phyloP scores from a whole-genome alignment of 345 rosid genomes.

The Stellera chamaejasme region DNA sequence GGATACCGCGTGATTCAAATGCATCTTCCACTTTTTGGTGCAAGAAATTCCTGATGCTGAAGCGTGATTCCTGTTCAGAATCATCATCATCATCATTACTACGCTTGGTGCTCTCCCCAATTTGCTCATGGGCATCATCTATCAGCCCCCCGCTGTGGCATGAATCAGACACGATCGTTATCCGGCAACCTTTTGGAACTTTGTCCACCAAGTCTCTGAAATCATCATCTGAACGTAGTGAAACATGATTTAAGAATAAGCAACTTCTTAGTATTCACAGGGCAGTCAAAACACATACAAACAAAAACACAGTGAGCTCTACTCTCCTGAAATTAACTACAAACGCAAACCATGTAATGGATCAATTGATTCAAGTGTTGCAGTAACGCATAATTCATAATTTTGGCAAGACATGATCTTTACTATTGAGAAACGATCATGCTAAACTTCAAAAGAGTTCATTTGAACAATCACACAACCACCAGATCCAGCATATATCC shows the following conservation, averaged over 20 bases:
- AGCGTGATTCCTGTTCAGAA: slow-evolving; percentile 26
- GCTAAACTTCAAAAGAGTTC: too few relatives aligned
- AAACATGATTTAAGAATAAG: background rate
- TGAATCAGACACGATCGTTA: slow-evolving; percentile 85
- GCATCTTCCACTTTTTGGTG: slow-evolving; percentile 38
- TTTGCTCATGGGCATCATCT: slow-evolving; percentile 89
- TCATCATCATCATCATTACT: background rate
- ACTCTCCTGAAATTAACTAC: too few relatives aligned
- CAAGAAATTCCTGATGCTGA: slow-evolving; percentile 44
- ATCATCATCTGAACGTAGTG: slow-evolving; percentile 62
- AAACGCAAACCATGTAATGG: too few relatives aligned
- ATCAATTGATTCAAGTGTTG: too few relatives aligned
- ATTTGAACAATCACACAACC: too few relatives aligned
- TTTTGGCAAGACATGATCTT: too few relatives aligned
- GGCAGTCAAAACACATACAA: too few relatives aligned
- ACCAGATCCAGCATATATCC: too few relatives aligned
- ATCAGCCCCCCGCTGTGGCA: slow-evolving; percentile 97
- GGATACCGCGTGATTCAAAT: slow-evolving; percentile 55
- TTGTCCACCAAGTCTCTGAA: slow-evolving; percentile 76
- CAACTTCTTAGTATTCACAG: too few relatives aligned
- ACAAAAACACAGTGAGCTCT: too few relatives aligned
- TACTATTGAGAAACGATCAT: too few relatives aligned
- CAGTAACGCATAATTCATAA: too few relatives aligned
- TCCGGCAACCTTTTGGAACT: slow-evolving; percentile 48
- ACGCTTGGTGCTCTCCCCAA: slow-evolving; percentile 73